Evolutionary conservation across 768 basidiomycete genomes (phyloP).

Genomic region (Leccinum obscurum): DNA sequence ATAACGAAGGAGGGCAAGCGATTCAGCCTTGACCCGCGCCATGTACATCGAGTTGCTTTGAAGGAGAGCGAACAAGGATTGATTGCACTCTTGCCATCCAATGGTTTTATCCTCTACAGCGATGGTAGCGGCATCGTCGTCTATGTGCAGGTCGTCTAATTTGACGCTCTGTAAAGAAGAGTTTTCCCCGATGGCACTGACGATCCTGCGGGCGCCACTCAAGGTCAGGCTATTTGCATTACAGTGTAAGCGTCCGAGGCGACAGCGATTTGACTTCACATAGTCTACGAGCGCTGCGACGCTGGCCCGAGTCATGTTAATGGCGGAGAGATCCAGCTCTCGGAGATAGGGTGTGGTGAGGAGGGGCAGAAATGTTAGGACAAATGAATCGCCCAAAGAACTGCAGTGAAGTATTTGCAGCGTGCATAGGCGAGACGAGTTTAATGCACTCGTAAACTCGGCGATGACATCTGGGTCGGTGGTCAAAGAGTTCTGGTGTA

Average conservation of each 20-base stretch:
- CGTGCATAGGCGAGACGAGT: constrained; percentile 50
- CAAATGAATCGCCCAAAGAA: constrained; percentile 52
- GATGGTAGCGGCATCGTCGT: constrained; percentile 30
- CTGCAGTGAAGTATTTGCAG: constrained; percentile 53
- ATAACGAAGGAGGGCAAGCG: constrained; percentile 50
- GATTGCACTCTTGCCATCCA: constrained; percentile 35
- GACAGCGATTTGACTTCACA: constrained; percentile 51
- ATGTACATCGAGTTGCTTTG: constrained; percentile 46
- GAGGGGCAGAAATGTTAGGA: constrained; percentile 47
- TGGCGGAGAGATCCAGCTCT: constrained; percentile 57
- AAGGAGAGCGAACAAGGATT: constrained; percentile 35
- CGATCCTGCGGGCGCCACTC: constrained; percentile 44
- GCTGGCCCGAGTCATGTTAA: constrained; percentile 43
- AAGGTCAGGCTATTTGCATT: constrained; percentile 57
- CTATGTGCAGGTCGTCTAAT: constrained; percentile 45
- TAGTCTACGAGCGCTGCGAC: constrained; percentile 47
- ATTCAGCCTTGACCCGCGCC: constrained; percentile 42
- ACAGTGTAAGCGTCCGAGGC: constrained; percentile 48
- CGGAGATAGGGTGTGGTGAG: constrained; percentile 50
- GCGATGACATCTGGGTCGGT: constrained; percentile 36
- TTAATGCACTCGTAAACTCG: constrained; percentile 50
- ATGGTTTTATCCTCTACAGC: constrained; percentile 22
- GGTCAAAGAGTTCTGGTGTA: constrained; percentile 42
- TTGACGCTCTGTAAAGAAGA: constrained; percentile 49
- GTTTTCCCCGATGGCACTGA: constrained; percentile 49